Evolutionary conservation across 495 filamentous ascomycete genomes (phyloP), one percentile per base, ranked within the genome.

Genomic region (Penicillium bovifimosum): DNA sequence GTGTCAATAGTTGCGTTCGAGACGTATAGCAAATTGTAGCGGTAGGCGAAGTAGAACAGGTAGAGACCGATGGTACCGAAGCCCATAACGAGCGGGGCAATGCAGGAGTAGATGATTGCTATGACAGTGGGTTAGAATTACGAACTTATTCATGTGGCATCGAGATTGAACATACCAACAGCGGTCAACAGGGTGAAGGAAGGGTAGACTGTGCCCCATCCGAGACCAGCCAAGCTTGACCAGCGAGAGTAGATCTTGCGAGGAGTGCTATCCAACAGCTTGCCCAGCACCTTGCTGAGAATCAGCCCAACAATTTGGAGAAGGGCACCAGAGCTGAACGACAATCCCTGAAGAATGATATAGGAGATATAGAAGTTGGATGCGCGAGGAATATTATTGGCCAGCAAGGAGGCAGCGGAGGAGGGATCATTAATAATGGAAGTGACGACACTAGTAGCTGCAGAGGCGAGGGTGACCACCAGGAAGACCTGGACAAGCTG

Each of bases 351-450:
- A 26, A 98, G 77, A 59, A 96, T 85, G 63, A 98, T 92, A 73
- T 95, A 98, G 0, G 87, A 86, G 45, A 97, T 86, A 71, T 95
- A 98, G 69, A 98, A 91, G 72, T 95, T 96, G 57, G 90, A 91
- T 3, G 88, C 81, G 47, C 76, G 82, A 8, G 93, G 93, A 9
- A 97, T 71, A 51, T 87, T 86, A 13, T 73, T 58, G 11, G 93
- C 85, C 9, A 98, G 79, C 46, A 96, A 70, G 6, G 50, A 71
- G 0, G 88, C 73, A 24, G 79, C 84, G 7, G 61, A 66, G 3
- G 63, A 56, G 6, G 93, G 95, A 3, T 88, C 55, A 0, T 82
- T 26, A 36, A 80, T 74, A 55, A 97, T 91, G 20, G 76, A 40
- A n/a, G 67, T 56, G 41, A 81, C 82, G 6, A 75, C 70, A 54